Evolutionary conservation across 2,329 filamentous ascomycete species (phyloP), one percentile per base, ranked within the genome.

Genomic region (Beauveria pseudobassiana): DNA sequence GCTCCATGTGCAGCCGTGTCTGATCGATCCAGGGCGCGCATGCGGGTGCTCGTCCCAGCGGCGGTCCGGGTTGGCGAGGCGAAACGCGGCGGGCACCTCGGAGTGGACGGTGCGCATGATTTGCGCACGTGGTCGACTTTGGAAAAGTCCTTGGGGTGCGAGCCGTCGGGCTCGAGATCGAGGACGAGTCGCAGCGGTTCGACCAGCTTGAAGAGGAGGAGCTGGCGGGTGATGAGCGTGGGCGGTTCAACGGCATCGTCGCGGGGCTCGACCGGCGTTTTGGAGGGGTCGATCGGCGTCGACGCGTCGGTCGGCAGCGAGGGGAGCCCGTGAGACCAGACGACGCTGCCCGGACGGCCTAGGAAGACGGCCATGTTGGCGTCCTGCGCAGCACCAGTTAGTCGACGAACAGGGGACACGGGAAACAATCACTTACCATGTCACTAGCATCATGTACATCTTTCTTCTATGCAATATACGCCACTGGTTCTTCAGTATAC

Each of bases 401-500:
- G 48, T 30, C 16, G 14, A 10, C 9, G 34, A 24, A 24, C 2
- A 34, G 14, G 14, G 10, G 10, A 26, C 5, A 22, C 4, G 18
- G 26, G 18, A 56, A 53, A 7, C 24, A 8, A 8, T 14, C 50
- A 61, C 64, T 40, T 65, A 74, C 72, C 75, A 77, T 18, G 72
- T 64, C 30, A 80, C 75, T 3, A 87, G 75, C 24, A 80, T 77
- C 70, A 82, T 77, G 78, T 85, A 87, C 60, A 84, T 72, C 66
- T 78, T 78, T 51, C 84, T 76, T 54, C 84, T 75, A 43, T 79
- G 75, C 68, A 87, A 80, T 26, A 85, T 78, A 52, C 78, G 72
- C 85, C 85, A 87, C 65, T 85, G 76, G 63, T 82, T 84, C 63
- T 83, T 79, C 18, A 85, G 71, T 2, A 80, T 72, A 38, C 78